phyloP scores from a whole-genome alignment of 345 rosid species.

The Heritiera fomes region DNA sequence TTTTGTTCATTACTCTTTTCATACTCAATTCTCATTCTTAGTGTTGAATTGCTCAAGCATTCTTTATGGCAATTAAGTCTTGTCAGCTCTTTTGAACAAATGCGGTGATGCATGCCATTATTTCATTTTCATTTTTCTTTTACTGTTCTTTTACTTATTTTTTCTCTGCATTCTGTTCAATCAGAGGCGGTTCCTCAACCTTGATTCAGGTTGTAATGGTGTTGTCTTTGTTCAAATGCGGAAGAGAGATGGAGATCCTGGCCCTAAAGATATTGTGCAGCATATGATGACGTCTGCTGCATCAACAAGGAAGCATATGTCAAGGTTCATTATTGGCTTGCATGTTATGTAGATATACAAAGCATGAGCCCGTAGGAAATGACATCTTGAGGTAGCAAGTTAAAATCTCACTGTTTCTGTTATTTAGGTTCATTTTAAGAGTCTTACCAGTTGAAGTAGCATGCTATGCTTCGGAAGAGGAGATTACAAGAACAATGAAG shows the following conservation, averaged over 20 bases:
- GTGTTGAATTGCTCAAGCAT: background rate
- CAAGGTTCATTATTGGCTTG: constrained; percentile 55
- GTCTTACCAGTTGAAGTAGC: constrained; percentile 83
- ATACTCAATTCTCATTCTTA: background rate
- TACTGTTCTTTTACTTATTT: background rate
- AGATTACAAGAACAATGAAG: constrained; percentile 75
- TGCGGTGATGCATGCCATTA: background rate
- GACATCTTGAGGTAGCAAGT: constrained; percentile 9
- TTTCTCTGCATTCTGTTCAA: constrained; percentile 19
- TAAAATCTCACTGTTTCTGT: background rate
- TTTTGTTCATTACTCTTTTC: background rate
- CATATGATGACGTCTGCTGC: constrained; percentile 84
- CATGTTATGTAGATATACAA: constrained; percentile 4
- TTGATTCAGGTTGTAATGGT: constrained; percentile 95
- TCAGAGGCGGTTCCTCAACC: constrained; percentile 79
- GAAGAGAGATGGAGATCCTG: constrained; percentile 75
- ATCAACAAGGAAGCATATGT: constrained; percentile 82
- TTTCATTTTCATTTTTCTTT: background rate
- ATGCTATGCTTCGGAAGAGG: constrained; percentile 96
- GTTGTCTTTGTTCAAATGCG: constrained; percentile 90
- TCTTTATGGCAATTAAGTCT: background rate
- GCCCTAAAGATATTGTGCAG: constrained; percentile 84
- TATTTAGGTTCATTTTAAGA: constrained; percentile 78
- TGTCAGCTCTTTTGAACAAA: constrained; percentile 3
- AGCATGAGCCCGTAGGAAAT: background rate